Evolutionary conservation across 2,329 filamentous ascomycete genomes (phyloP).

Genomic region (Apiospora aurea): DNA sequence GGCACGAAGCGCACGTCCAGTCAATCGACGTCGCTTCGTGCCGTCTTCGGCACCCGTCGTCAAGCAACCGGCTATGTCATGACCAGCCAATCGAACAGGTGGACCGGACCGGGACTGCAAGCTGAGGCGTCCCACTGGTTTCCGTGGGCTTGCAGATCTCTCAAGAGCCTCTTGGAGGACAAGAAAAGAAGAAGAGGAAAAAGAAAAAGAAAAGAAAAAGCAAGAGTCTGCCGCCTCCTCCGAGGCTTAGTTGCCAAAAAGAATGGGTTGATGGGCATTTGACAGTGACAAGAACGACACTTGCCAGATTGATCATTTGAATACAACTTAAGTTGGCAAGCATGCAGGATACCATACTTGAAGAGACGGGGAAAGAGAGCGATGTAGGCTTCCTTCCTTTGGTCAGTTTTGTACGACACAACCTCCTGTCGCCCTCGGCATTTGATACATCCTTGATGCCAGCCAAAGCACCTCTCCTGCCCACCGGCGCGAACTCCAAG

Average conservation of each 20-base stretch:
- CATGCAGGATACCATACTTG: background rate
- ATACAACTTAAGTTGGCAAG: background rate
- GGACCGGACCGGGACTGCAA: background rate
- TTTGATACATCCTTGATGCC: background rate
- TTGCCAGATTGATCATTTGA: background rate
- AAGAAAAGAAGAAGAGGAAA: no score
- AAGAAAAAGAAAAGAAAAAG: no score
- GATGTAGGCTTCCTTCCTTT: slow-evolving; percentile 7
- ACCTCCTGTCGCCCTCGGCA: background rate
- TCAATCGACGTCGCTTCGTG: background rate
- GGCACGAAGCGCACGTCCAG: background rate
- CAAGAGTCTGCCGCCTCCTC: background rate
- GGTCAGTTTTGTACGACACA: background rate
- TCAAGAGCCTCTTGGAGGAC: background rate
- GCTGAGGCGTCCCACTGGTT: background rate
- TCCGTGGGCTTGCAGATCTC: background rate
- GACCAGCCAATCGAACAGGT: background rate
- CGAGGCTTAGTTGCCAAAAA: background rate
- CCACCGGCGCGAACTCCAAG: background rate
- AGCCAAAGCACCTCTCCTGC: background rate
- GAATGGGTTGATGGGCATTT: background rate
- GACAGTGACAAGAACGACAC: background rate
- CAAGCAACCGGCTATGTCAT: background rate
- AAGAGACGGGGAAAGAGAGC: background rate
- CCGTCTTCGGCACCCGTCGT: background rate